Conservation (phyloP, 2,329 filamentous ascomycete genomes). For the Neocucurbitaria cava region DNA sequence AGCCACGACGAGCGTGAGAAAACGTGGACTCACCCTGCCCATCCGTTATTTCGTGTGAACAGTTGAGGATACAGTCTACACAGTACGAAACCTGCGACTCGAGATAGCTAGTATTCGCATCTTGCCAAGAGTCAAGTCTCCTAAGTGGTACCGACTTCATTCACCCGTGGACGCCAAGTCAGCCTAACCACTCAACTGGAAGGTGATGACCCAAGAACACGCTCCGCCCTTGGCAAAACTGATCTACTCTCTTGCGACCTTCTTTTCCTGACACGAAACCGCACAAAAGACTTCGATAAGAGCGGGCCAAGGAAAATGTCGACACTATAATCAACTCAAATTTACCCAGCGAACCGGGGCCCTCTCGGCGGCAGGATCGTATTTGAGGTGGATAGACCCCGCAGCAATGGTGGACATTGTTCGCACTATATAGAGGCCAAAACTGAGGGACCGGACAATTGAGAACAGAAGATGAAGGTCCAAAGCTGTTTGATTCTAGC, state of each 20-base stretch:
- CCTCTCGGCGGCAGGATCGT: slow-evolving; percentile 7
- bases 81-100: no score
- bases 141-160: no score
- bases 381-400: slow-evolving; percentile 20
- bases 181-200: slow-evolving; percentile 30
- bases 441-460: not conserved
- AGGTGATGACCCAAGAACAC: slow-evolving; percentile 31
- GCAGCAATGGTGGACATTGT: slow-evolving; percentile 2
- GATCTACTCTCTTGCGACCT: slow-evolving; percentile 40
- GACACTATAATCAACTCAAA: slow-evolving; percentile 20
- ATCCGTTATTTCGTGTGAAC: no score
- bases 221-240: slow-evolving; percentile 31
- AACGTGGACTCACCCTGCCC: no score
- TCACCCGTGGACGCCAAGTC: slow-evolving; percentile 30
- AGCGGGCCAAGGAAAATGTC: slow-evolving; percentile 18
- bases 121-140: no score
- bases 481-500: slow-evolving; percentile 30
- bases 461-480: slow-evolving; percentile 34
- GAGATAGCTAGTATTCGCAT: no score
- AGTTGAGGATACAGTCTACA: no score
- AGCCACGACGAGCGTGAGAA: no score
- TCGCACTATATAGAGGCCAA: not conserved
- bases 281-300: slow-evolving; percentile 26
- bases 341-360: slow-evolving; percentile 17
- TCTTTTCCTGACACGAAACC: slow-evolving; percentile 38